These are phyloP conservation scores for Parasarocladium wereldwijsianum DNA, from an alignment of 2,329 filamentous ascomycete species.

Conservation along the genomic window DNA sequence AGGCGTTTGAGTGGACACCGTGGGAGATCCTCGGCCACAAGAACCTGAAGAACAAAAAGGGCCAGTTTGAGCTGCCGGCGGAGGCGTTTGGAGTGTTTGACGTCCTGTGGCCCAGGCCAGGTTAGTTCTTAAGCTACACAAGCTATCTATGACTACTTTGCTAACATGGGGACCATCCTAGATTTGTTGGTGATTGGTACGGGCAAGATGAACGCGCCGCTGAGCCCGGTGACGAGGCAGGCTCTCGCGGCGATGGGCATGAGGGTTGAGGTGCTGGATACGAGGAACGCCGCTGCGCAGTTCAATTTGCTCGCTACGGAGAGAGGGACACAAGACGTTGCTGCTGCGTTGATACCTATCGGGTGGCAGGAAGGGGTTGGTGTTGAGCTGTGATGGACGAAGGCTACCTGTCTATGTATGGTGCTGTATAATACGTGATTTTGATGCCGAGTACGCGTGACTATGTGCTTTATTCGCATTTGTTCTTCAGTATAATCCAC, in stretches of 20 bases:
- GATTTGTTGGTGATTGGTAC: constrained; percentile 85
- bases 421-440: constrained; percentile 2
- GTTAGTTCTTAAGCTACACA: constrained; percentile 31
- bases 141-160: background rate
- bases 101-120: constrained; percentile 75
- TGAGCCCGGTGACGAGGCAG: constrained; percentile 60
- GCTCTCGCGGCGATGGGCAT: constrained; percentile 68
- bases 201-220: constrained; percentile 58
- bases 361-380: constrained; percentile 57
- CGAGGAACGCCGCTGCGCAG: constrained; percentile 82
- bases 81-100: constrained; percentile 63
- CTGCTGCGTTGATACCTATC: constrained; percentile 74
- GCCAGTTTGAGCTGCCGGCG: constrained; percentile 63
- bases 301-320: constrained; percentile 95
- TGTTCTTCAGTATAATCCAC: too few species aligned
- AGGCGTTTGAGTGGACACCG: constrained; percentile 79
- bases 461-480: too few species aligned
- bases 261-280: constrained; percentile 78
- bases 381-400: constrained; percentile 14
- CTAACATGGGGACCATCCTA: constrained; percentile 18
- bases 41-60: constrained; percentile 56
- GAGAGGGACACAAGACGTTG: constrained; percentile 69
- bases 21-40: constrained; percentile 42
- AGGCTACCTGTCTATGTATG: too few species aligned
- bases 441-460: too few species aligned